phyloP scores from a whole-genome alignment of 2,329 filamentous ascomycete species.

The Proliferodiscus dingleyae region DNA sequence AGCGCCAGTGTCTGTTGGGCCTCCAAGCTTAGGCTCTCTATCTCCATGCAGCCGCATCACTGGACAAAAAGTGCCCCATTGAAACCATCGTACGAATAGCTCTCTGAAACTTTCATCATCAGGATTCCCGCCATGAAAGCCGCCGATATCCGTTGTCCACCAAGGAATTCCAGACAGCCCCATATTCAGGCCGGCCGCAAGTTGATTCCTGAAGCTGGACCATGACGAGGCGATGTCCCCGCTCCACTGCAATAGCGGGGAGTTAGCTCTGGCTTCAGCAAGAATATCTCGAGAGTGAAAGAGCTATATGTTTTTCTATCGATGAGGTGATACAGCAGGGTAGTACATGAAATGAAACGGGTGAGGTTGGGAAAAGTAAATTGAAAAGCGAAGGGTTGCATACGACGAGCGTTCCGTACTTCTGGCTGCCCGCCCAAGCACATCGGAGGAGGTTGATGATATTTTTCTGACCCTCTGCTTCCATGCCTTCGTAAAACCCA shows the following conservation, averaged over 20 bases:
- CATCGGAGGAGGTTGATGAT: constrained; percentile 56
- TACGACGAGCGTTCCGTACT: too few species aligned
- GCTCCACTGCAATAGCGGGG: too few species aligned
- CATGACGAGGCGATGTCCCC: constrained; percentile 64
- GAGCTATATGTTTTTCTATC: too few species aligned
- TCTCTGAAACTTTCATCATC: constrained; percentile 53
- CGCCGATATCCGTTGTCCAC: constrained; percentile 69
- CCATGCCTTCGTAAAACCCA: constrained; percentile 56
- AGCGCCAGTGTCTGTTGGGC: constrained; percentile 41
- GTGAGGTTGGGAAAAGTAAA: too few species aligned
- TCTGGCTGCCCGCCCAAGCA: constrained; percentile 55
- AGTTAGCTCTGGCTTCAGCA: too few species aligned
- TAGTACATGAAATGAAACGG: too few species aligned
- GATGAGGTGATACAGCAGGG: too few species aligned
- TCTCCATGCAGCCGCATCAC: constrained; percentile 65
- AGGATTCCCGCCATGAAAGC: constrained; percentile 62
- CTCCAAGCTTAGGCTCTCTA: constrained; percentile 55
- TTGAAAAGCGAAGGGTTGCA: too few species aligned
- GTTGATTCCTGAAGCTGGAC: constrained; percentile 53
- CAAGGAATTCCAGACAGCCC: constrained; percentile 59
- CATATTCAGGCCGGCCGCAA: constrained; percentile 62
- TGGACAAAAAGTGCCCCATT: constrained; percentile 63
- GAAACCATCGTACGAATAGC: constrained; percentile 63
- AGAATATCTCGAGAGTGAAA: too few species aligned
- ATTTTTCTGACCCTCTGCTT: constrained; percentile 46